Evolutionary conservation across 1,284 basidiomycete genomes (phyloP).

Genomic region (Cutaneotrichosporon mucoides): DNA sequence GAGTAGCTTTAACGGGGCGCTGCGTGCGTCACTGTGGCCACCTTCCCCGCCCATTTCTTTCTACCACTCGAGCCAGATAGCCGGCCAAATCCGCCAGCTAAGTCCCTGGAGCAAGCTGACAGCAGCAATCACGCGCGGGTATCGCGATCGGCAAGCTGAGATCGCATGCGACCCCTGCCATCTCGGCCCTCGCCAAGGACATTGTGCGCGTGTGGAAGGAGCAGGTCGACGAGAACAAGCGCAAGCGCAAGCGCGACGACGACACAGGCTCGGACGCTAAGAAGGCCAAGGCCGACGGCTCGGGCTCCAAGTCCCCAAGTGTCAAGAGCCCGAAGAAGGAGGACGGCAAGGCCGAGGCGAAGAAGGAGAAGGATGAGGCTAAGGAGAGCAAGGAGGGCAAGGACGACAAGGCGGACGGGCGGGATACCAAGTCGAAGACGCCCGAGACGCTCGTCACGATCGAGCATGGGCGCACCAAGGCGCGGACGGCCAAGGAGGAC

Average conservation of each 20-base stretch:
- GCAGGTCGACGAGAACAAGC: constrained; percentile 70
- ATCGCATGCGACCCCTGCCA: constrained; percentile 63
- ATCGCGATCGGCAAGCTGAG: constrained; percentile 89
- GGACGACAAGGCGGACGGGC: constrained; percentile 1
- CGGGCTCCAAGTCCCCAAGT: constrained; percentile 6
- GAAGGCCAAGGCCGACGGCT: constrained; percentile 31
- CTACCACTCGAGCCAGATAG: no score
- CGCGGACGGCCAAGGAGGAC: constrained; percentile 65
- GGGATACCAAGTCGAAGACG: constrained; percentile 6
- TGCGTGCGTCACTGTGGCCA: background rate
- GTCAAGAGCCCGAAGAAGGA: constrained; percentile 4
- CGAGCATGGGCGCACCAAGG: constrained; percentile 49
- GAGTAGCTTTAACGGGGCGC: constrained; percentile 43
- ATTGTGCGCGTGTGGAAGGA: constrained; percentile 89
- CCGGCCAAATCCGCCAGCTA: no score
- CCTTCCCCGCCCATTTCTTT: no score
- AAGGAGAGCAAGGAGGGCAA: no score
- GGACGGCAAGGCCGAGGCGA: background rate
- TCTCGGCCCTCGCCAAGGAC: constrained; percentile 83
- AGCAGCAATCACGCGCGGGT: constrained; percentile 69
- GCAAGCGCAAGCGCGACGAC: constrained; percentile 48
- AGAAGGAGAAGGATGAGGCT: background rate
- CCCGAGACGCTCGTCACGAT: constrained; percentile 39
- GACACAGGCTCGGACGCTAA: constrained; percentile 32
- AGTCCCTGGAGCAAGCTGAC: no score